A percentile compares a stretch with the other conserved stretches of the same genome.
These are phyloP conservation scores for Suillus clintonianus DNA, from an alignment of 768 basidiomycete genomes.

Conservation along the genomic window DNA sequence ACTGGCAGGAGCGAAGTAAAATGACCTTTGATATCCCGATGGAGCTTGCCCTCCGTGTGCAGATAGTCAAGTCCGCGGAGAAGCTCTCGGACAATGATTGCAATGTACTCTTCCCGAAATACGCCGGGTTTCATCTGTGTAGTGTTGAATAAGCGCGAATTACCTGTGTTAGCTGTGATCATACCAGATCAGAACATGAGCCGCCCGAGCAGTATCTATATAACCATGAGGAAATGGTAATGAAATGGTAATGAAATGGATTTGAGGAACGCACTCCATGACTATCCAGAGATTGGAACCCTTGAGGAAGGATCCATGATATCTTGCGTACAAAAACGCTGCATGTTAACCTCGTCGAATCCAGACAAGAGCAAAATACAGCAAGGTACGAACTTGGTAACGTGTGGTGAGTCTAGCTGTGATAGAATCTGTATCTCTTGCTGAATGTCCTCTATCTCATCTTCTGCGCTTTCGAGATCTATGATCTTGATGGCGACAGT, in stretches of 20 bases:
- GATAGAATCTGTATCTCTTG: conserved; percentile 98
- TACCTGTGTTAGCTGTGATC: conserved; percentile 24
- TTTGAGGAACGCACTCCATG: conserved; percentile 73
- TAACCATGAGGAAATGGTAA: conserved; percentile 10
- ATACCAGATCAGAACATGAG: conserved; percentile 93
- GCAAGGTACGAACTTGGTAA: conserved; percentile 77
- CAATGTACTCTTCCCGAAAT: conserved; percentile 98
- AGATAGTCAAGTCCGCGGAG: conserved; percentile 93
- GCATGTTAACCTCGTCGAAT: conserved; percentile 33
- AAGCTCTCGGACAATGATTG: conserved; percentile 92
- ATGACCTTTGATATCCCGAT: conserved; percentile 98
- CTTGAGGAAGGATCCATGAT: conserved; percentile 95
- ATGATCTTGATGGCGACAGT: conserved; percentile 99
- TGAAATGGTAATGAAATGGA: conserved; percentile 11
- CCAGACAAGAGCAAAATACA: conserved; percentile 22
- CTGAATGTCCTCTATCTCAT: conserved; percentile 99
- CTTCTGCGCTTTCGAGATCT: conserved; percentile 97
- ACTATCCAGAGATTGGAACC: conserved; percentile 98
- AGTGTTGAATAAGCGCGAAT: conserved; percentile 9
- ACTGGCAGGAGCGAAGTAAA: neutral
- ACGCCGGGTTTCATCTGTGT: conserved; percentile 96
- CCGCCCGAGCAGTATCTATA: conserved; percentile 94
- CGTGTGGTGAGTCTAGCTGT: conserved; percentile 92
- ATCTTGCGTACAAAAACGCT: conserved; percentile 49
- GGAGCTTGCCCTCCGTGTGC: conserved; percentile 93